Conservation (phyloP, 2,329 filamentous ascomycete species). For the Graphilbum fragrans region DNA sequence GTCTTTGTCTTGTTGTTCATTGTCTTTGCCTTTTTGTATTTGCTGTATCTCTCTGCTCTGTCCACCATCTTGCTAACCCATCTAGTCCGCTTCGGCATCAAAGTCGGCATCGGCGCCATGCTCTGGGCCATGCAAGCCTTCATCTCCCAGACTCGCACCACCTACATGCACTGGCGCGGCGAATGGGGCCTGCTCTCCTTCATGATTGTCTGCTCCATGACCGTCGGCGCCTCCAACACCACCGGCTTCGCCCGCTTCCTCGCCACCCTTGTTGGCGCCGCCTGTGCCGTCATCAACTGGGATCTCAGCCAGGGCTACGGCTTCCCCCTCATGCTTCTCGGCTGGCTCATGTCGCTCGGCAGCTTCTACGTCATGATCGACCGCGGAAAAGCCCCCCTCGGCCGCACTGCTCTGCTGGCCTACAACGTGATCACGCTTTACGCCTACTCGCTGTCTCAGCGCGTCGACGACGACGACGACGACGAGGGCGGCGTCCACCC, state of each 20-base stretch:
- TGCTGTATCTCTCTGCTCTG: no score
- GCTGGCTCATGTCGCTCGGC: conserved; percentile 67
- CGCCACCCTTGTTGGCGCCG: conserved; percentile 73
- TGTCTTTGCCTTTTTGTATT: background rate
- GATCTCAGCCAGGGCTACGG: conserved; percentile 61
- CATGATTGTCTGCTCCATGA: conserved; percentile 98
- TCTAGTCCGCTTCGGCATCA: conserved; percentile 64
- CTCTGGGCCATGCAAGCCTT: conserved; percentile 87
- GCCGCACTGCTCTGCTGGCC: conserved; percentile 84
- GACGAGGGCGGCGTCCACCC: conserved; percentile 80
- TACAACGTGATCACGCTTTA: conserved; percentile 95
- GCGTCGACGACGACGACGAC: conserved; percentile 70
- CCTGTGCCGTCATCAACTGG: conserved; percentile 69
- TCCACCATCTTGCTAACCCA: conserved; percentile 11
- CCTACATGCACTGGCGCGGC: conserved; percentile 80
- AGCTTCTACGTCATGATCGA: conserved; percentile 87
- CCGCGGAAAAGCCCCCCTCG: conserved; percentile 74
- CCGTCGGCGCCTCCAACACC: conserved; percentile 88
- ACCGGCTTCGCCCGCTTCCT: conserved; percentile 78
- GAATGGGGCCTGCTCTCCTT: conserved; percentile 96
- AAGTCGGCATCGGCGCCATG: conserved; percentile 82
- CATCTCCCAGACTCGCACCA: conserved; percentile 60
- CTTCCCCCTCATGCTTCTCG: conserved; percentile 63
- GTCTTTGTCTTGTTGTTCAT: background rate
- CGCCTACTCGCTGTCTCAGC: conserved; percentile 76